Conservation (phyloP, 139 green algal genomes). For the Ettlia oleoabundans region DNA sequence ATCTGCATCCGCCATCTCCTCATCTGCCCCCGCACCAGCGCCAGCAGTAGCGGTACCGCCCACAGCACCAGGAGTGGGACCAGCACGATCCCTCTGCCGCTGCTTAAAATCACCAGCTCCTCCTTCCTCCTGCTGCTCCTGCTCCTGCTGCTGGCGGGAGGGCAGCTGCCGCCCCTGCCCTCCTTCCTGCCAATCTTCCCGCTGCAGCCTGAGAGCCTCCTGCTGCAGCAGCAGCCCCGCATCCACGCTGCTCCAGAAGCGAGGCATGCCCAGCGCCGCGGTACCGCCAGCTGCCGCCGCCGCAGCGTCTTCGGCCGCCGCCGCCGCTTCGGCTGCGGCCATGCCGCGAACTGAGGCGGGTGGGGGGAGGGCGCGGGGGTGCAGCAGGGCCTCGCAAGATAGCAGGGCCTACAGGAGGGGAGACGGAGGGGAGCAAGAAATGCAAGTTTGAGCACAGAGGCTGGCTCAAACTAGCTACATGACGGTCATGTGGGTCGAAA, state of each 20-base stretch:
- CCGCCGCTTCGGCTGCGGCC: too few species aligned
- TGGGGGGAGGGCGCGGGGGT: slow-evolving; percentile 37
- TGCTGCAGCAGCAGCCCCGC: slow-evolving; percentile 24
- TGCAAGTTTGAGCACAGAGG: too few species aligned
- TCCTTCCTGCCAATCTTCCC: neutral
- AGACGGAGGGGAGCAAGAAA: neutral
- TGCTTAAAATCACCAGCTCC: too few species aligned
- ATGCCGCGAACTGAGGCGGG: neutral
- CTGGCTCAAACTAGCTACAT: too few species aligned
- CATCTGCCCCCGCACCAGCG: too few species aligned
- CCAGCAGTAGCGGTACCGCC: too few species aligned
- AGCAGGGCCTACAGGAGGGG: slow-evolving; percentile 21
- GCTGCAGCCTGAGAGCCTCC: neutral
- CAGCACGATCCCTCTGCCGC: too few species aligned
- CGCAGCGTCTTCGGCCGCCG: too few species aligned
- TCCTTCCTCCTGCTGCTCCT: neutral
- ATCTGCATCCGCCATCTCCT: too few species aligned
- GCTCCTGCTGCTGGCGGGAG: slow-evolving; percentile 5
- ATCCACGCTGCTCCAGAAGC: slow-evolving; percentile 48
- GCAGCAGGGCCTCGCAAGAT: slow-evolving; percentile 57
- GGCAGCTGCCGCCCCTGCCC: neutral
- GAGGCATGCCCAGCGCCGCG: slow-evolving; percentile 43
- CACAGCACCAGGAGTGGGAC: too few species aligned
- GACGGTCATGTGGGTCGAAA: too few species aligned
- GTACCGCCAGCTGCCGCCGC: too few species aligned